Evolutionary conservation across 257 asterid species (phyloP).

Genomic region (Rauvolfia tetraphylla): DNA sequence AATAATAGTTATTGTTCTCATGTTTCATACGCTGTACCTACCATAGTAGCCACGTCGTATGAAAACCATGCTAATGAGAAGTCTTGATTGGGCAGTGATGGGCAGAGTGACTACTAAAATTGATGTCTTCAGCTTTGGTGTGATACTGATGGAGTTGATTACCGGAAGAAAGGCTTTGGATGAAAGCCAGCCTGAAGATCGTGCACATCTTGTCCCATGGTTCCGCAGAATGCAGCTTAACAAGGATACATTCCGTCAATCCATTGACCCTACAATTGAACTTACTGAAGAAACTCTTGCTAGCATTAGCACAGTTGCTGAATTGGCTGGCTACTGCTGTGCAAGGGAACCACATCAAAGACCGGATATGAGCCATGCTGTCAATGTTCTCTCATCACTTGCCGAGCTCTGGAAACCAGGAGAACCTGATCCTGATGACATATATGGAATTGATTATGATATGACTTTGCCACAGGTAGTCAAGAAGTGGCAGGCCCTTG

Average conservation of each 20-base stretch:
- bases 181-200: conserved; percentile 55
- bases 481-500: conserved; percentile 86
- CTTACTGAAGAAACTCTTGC: conserved; percentile 52
- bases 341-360: conserved; percentile 76
- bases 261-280: conserved; percentile 58
- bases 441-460: conserved; percentile 65
- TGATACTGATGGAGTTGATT: conserved; percentile 76
- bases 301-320: conserved; percentile 60
- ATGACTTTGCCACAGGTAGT: conserved; percentile 79
- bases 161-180: conserved; percentile 69
- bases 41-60: not conserved
- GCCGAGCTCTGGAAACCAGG: conserved; percentile 86
- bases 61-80: not conserved
- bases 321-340: conserved; percentile 81
- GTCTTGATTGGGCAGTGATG: conserved; percentile 42
- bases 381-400: conserved; percentile 67
- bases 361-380: conserved; percentile 85
- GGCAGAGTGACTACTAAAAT: conserved; percentile 87
- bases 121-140: conserved; percentile 80
- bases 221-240: conserved; percentile 60
- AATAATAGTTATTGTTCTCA: not conserved
- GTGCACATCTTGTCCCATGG: conserved; percentile 76
- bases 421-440: conserved; percentile 66
- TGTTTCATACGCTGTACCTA: not conserved
- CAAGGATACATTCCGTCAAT: conserved; percentile 48